These are phyloP conservation scores for Komagataella ulmi DNA, from an alignment of 805 yeast species.

Conservation along the genomic window DNA sequence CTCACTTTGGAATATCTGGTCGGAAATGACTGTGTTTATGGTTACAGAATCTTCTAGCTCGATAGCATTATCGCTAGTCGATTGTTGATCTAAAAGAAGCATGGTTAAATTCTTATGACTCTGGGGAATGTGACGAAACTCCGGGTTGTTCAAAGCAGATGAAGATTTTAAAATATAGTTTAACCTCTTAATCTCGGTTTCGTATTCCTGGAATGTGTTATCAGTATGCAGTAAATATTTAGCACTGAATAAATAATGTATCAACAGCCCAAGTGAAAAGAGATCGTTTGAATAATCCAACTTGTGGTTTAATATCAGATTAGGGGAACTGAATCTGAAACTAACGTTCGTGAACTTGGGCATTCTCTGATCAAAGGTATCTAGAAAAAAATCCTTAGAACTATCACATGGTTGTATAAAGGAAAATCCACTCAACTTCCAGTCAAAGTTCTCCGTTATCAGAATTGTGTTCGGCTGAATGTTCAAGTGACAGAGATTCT, in stretches of 20 bases:
- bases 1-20: conserved; percentile 72
- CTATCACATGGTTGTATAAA: conserved; percentile 33
- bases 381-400: conserved; percentile 46
- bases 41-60: conserved; percentile 20
- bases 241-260: conserved; percentile 52
- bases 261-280: conserved; percentile 72
- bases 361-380: conserved; percentile 62
- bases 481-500: conserved; percentile 65
- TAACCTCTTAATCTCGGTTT: conserved; percentile 32
- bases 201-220: conserved; percentile 44
- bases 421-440: conserved; percentile 80
- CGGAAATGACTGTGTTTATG: conserved; percentile 55
- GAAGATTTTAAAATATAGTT: conserved; percentile 1
- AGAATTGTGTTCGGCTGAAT: conserved; percentile 67
- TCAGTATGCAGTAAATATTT: conserved; percentile 28
- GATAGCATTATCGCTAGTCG: conserved; percentile 5
- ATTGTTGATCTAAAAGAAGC: neutral
- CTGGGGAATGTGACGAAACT: neutral
- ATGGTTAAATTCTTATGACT: neutral
- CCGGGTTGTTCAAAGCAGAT: neutral
- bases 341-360: conserved; percentile 62
- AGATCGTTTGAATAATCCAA: conserved; percentile 63
- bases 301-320: conserved; percentile 51
- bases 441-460: conserved; percentile 76
- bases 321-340: conserved; percentile 76